A percentile compares a stretch with the other conserved stretches of the same genome.
phyloP scores from a whole-genome alignment of 192 early-diverging fungal species.

The Borealophlyctis nickersoniae region DNA sequence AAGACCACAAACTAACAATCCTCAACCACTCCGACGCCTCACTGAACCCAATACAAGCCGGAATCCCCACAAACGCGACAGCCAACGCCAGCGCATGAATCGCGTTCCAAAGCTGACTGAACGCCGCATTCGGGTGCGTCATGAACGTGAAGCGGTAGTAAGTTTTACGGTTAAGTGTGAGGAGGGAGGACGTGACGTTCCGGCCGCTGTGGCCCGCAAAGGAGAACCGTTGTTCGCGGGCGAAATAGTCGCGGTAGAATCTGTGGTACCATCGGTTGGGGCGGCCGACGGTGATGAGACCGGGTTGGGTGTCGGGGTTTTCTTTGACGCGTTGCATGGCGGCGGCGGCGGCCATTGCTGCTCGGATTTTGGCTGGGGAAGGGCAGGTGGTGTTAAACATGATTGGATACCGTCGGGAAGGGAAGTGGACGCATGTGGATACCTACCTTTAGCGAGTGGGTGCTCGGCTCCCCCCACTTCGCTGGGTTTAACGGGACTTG shows the following conservation, averaged over 20 bases:
- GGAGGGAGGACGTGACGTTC: background rate
- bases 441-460: no score
- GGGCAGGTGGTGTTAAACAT: no score
- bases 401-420: no score
- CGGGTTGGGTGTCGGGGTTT: background rate
- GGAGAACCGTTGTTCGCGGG: no score
- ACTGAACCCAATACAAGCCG: background rate
- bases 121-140: background rate
- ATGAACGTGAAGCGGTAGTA: background rate
- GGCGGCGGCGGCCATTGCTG: background rate
- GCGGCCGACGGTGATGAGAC: background rate
- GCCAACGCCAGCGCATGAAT: background rate
- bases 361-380: background rate
- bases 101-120: background rate
- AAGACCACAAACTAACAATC: no score
- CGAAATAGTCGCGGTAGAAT: background rate
- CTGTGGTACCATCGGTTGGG: background rate
- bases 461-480: no score
- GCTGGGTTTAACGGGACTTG: no score
- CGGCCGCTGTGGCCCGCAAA: background rate
- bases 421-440: no score
- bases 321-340: background rate
- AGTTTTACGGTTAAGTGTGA: background rate
- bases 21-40: no score
- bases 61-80: background rate